Base-by-base conservation (phyloP, 768 basidiomycete species). In the Mycena kentingensis region DNA sequence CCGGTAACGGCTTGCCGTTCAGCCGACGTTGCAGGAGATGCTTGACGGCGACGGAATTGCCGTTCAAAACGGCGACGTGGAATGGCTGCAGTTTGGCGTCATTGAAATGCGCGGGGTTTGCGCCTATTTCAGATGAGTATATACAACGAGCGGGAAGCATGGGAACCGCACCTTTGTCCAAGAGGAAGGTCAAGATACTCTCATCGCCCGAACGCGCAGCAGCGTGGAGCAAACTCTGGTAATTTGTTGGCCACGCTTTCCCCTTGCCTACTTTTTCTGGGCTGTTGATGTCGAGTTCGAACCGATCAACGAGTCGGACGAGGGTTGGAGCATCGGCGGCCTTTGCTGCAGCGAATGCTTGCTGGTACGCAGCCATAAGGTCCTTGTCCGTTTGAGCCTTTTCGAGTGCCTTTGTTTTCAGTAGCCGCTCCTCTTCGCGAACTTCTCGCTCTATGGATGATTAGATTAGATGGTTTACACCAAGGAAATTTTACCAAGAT, bases 401-500 rank as follows among this genome's bases (percentile, higher is more conserved):
- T 48, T 68, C 65, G 25, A 59, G 63, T 48, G 60, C 68, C 34
- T 46, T 47, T 46, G 52, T 60, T 34, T 61, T 51, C 19, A 56
- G 47, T 54, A 69, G 69, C 31, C 63, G 65, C 51, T 72, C 61
- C 56, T 73, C 68, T n/a, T 55, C 57, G 46, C 65, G 70, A 29
- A 70, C 58, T 51, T 75, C 68, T 15, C 51, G 56, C 55, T 73
- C 73, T 72, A 43, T 28, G 21, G 49, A 18, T 18, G 29, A 44
- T 15, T 34, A 43, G 16, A 44, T 25, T 39, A 24, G 22, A 39
- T 15, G n/a, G n/a, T n/a, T n/a, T n/a, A n/a, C n/a, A n/a, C n/a
- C n/a, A n/a, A n/a, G n/a, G n/a, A n/a, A n/a, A n/a, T 48, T 64
- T 22, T 26, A 71, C 73, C 71, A 51, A 75, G 64, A 51, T 71